Base-by-base conservation (phyloP, 495 filamentous ascomycete genomes). In the Podospora tetraspora region DNA sequence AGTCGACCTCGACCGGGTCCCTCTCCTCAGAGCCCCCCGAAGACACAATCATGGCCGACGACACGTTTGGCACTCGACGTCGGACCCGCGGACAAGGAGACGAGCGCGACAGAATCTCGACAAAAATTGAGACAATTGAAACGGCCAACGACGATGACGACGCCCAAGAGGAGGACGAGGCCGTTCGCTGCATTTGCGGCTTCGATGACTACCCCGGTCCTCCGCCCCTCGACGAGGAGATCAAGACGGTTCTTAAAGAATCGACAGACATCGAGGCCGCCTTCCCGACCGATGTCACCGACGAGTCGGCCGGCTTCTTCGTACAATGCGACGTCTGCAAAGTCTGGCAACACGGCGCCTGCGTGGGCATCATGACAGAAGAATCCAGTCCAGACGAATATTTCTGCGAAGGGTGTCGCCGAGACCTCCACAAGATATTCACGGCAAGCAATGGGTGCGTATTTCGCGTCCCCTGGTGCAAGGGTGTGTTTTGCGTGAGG, bases 261-360 rank as follows among this genome's bases (percentile, higher is more conserved):
- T 72, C 78, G 68, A 80, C 77, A 66, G 84, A 86, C 67, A 80
- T 85, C 29, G 79, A 86, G 64, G 78, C 80, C 23, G 82, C 88
- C 69, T 86, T 89, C 69, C 82, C 87, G 64, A 90, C 93, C 73
- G 82, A 89, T 62, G 79, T 92, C 61, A 86, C 89, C 29, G 94
- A 98, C 73, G 94, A 97, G 60, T 83, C 91, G 61, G 94, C 95
- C 52, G 93, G 94, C 19, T 90, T 98, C 78, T 99, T 97, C 77
- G 94, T 99, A 69, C 95, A 98, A 82, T 99, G 95, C 86, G 95
- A 99, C 78, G 83, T 87, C 61, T 99, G 95, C 81, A 96, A 97
- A 77, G 95, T 97, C 65, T 99, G 95, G 95, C 95, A 99, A 75
- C 95, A 99, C 74, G 96, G 95, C 75, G 93, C 92, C 66, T 99